phyloP scores from a whole-genome alignment of 768 basidiomycete species.

The Pleurotus tuber-regium region DNA sequence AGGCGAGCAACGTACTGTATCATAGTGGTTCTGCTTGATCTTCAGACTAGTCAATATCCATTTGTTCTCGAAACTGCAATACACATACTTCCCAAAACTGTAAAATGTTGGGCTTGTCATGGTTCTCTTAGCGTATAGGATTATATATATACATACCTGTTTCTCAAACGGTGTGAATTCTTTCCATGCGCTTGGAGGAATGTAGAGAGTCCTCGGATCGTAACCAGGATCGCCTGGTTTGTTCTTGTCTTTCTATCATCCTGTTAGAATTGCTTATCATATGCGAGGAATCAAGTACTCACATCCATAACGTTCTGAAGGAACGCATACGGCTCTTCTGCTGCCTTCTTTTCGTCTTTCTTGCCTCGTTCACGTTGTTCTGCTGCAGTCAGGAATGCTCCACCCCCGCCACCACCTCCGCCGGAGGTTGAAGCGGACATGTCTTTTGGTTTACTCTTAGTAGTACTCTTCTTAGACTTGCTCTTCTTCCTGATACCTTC shows the following conservation, averaged over 20 bases:
- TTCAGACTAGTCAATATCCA: slow-evolving; percentile 32
- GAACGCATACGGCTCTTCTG: slow-evolving; percentile 78
- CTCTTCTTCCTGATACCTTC: slow-evolving; percentile 23
- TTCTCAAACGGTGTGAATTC: slow-evolving; percentile 95
- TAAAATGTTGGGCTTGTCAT: too few species aligned
- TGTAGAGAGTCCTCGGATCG: slow-evolving; percentile 83
- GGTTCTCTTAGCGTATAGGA: too few species aligned
- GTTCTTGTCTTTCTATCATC: slow-evolving; percentile 70
- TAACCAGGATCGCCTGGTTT: slow-evolving; percentile 82
- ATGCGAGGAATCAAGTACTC: slow-evolving; percentile 19
- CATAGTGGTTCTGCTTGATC: slow-evolving; percentile 97
- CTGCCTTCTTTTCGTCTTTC: slow-evolving; percentile 79
- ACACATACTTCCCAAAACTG: slow-evolving; percentile 72
- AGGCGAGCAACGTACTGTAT: slow-evolving; percentile 58
- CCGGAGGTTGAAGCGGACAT: slow-evolving; percentile 20
- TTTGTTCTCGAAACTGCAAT: not conserved
- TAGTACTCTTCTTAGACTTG: slow-evolving; percentile 13
- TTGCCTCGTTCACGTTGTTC: slow-evolving; percentile 72
- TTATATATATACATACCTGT: slow-evolving; percentile 55
- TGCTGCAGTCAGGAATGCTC: slow-evolving; percentile 76
- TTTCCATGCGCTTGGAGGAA: slow-evolving; percentile 76
- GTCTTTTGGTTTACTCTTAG: slow-evolving; percentile 15
- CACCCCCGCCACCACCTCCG: slow-evolving; percentile 24
- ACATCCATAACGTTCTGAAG: slow-evolving; percentile 72
- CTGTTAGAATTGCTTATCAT: slow-evolving; percentile 8